Evolutionary conservation across 2,329 filamentous ascomycete species (phyloP), one percentile per base, ranked within the genome.

Genomic region (Stemphylium lycopersici): DNA sequence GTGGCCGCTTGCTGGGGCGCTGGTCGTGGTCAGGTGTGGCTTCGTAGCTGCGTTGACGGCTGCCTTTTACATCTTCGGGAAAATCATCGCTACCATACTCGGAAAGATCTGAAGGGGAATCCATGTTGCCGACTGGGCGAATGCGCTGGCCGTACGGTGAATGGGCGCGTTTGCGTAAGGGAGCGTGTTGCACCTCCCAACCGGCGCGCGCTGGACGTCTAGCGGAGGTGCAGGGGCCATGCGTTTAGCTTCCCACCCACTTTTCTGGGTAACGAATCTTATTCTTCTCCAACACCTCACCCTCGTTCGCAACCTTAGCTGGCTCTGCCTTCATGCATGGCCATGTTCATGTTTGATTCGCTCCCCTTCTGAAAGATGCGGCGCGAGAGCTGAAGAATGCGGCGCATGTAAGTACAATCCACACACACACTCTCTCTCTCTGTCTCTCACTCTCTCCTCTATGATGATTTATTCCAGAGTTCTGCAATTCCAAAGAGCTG

Each of bases 21-120:
- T 62, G 74, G 72, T 67, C 79, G 77, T 64, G 79, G 72, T 80
- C 74, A 38, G 71, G 68, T 63, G 68, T 71, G 58, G 70, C 65
- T 57, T 74, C 77, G 62, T 78, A 77, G 70, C 75, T 78, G 57
- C 79, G 79, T 55, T 79, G 80, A 61, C 79, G 78, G 61, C 79
- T 78, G 63, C 79, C 67, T 50, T 77, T 77, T 63, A 80, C 79
- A 63, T 83, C 84, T 63, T 86, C 85, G 70, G 80, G 80, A 70
- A 87, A 84, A 55, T 85, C 83, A 62, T 87, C 86, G 41, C 84
- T 86, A 59, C 82, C 83, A 59, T 87, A 82, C 57, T 85, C 84
- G 45, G 86, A 89, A 64, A 90, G 83, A 34, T 85, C 84, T 31
- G 86, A 88, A 11, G 85, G 83, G 10, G 84, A 86, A n/a, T 76